Conservation (phyloP, 495 filamentous ascomycete species). For the Stereocaulon alpinum region DNA sequence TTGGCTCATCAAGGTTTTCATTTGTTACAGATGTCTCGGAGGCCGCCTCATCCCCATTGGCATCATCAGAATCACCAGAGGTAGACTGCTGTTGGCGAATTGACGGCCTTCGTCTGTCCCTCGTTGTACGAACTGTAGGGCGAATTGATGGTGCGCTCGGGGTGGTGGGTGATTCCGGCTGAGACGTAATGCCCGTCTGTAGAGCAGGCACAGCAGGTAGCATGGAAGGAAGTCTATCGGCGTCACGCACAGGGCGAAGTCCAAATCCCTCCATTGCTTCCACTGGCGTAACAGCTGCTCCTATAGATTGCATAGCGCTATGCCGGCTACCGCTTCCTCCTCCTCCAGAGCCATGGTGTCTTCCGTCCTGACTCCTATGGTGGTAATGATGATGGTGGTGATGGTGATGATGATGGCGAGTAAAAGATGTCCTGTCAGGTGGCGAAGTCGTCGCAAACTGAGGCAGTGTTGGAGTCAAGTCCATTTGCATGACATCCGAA, state of each 20-base stretch:
- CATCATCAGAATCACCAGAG: conserved; percentile 79
- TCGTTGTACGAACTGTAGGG: conserved; percentile 31
- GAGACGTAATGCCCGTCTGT: conserved; percentile 64
- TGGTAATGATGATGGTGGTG: conserved; percentile 53
- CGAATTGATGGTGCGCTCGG: conserved; percentile 58
- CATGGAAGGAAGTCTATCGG: conserved; percentile 58
- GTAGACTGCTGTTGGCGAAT: conserved; percentile 82
- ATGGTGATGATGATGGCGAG: conserved; percentile 36
- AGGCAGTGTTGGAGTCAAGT: conserved; percentile 54
- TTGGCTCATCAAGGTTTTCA: conserved; percentile 55
- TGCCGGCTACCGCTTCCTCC: conserved; percentile 32
- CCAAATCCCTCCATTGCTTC: conserved; percentile 66
- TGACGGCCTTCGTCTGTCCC: conserved; percentile 54
- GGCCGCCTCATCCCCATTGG: conserved; percentile 57
- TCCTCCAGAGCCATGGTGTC: conserved; percentile 31
- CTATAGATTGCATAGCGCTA: conserved; percentile 53
- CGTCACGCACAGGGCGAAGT: conserved; percentile 71
- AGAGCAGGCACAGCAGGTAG: conserved; percentile 57
- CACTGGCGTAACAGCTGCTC: conserved; percentile 60
- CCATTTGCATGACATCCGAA: conserved; percentile 41
- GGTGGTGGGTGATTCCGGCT: conserved; percentile 89
- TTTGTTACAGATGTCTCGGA: conserved; percentile 54
- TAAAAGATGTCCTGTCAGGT: conserved; percentile 60
- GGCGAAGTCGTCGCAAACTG: conserved; percentile 63
- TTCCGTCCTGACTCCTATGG: conserved; percentile 49